Conservation (phyloP, 306 rosid genomes). For the Quercus aquifolioides region DNA sequence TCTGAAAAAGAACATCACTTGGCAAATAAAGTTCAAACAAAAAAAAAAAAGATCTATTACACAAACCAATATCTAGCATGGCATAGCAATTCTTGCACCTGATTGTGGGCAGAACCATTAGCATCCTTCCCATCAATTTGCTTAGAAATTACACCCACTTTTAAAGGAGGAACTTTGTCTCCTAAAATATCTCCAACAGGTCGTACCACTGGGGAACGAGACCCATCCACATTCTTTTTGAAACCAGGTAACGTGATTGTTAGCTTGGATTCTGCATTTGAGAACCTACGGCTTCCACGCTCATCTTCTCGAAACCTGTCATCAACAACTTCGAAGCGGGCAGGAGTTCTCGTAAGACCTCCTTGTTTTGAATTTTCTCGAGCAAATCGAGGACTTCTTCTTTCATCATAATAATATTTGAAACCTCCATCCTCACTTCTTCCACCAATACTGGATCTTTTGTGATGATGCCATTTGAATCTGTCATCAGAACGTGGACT, state of each 20-base stretch:
- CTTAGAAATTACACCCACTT: slow-evolving; percentile 31
- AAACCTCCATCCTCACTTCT: slow-evolving; percentile 31
- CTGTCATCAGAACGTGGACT: slow-evolving; percentile 25
- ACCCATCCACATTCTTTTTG: slow-evolving; percentile 24
- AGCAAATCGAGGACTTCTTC: slow-evolving; percentile 59
- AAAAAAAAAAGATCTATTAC: not conserved
- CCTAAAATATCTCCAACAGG: slow-evolving; percentile 15
- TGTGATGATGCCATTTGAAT: slow-evolving; percentile 7
- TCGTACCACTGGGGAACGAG: slow-evolving; percentile 18
- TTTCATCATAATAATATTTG: slow-evolving; percentile 62
- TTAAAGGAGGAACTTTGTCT: slow-evolving; percentile 30
- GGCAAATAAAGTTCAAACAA: not conserved
- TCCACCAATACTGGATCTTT: slow-evolving; percentile 38
- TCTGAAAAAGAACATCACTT: not conserved
- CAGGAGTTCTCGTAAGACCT: slow-evolving; percentile 38
- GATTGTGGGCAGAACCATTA: slow-evolving; percentile 24
- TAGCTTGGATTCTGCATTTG: slow-evolving; percentile 41
- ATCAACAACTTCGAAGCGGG: slow-evolving; percentile 77
- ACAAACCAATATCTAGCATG: slow-evolving; percentile 2
- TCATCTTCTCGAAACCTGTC: slow-evolving; percentile 64
- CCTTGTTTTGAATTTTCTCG: slow-evolving; percentile 40
- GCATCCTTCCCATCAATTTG: slow-evolving; percentile 18
- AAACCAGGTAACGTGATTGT: slow-evolving; percentile 25
- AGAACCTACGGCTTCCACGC: slow-evolving; percentile 27
- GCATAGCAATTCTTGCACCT: slow-evolving; percentile 21